Percentiles rank a stretch among this genome's conserved stretches.
phyloP scores from a whole-genome alignment of 2,329 filamentous ascomycete species.

The Plenodomus lindquistii region DNA sequence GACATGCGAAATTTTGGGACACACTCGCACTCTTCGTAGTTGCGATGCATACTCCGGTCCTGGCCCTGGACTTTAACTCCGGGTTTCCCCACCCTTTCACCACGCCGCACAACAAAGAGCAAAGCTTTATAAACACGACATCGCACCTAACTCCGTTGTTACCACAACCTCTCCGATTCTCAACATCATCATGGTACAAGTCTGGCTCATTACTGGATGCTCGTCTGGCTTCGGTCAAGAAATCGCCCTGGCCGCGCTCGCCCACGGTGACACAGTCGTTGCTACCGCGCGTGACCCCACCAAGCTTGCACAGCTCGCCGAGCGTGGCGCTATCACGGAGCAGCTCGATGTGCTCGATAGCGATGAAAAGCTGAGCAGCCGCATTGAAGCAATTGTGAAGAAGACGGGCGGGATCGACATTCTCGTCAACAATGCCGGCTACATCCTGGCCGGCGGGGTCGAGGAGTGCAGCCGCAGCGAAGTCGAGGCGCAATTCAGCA shows the following conservation, averaged over 20 bases:
- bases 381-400: constrained; percentile 44
- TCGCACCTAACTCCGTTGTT: no score
- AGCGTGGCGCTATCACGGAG: constrained; percentile 41
- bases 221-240: constrained; percentile 53
- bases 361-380: constrained; percentile 30
- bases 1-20: no score
- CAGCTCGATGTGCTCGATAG: constrained; percentile 49
- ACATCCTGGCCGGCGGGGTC: constrained; percentile 49
- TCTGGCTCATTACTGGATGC: constrained; percentile 58
- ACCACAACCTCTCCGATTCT: no score
- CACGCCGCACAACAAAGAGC: no score
- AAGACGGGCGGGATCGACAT: constrained; percentile 51
- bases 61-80: no score
- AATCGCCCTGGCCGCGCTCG: constrained; percentile 50
- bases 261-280: constrained; percentile 53
- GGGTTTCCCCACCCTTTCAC: no score
- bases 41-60: no score
- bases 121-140: no score
- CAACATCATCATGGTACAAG: no score
- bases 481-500: constrained; percentile 51
- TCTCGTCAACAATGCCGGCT: constrained; percentile 54
- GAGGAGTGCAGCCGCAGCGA: constrained; percentile 50
- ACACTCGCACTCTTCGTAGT: no score
- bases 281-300: constrained; percentile 51
- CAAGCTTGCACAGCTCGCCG: constrained; percentile 40